phyloP scores from a whole-genome alignment of 1,284 basidiomycete species.

The Cutaneotrichosporon cyanovorans region DNA sequence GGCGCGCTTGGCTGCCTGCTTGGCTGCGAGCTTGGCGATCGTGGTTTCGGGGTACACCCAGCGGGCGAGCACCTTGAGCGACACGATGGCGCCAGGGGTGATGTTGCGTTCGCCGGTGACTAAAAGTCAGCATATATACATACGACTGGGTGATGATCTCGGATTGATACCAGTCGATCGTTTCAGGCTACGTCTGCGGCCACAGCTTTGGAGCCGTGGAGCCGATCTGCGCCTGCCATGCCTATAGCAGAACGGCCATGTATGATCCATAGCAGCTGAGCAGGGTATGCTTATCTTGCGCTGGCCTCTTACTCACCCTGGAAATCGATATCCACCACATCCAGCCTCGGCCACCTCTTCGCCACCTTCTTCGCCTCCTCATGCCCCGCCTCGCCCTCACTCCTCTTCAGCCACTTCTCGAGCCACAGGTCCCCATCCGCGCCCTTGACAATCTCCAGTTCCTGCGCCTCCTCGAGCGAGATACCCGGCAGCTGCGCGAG shows the following conservation, averaged over 20 bases:
- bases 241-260: too few relatives aligned
- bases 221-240: too few relatives aligned
- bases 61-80: conserved; percentile 65
- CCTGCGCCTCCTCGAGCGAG: conserved; percentile 49
- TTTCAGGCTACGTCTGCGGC: too few relatives aligned
- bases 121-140: conserved; percentile 43
- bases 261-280: too few relatives aligned
- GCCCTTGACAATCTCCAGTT: conserved; percentile 47
- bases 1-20: conserved; percentile 8
- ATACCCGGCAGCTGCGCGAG: conserved; percentile 73
- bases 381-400: conserved; percentile 53
- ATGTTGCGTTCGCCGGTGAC: conserved; percentile 86
- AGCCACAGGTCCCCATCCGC: conserved; percentile 53
- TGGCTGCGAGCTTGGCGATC: conserved; percentile 1
- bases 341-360: conserved; percentile 64
- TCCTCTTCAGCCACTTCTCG: conserved; percentile 37
- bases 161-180: too few relatives aligned
- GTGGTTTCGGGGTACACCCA: conserved; percentile 28
- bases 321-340: conserved; percentile 78
- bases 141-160: too few relatives aligned
- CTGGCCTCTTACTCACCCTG: conserved; percentile 76
- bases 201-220: too few relatives aligned
- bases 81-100: conserved; percentile 82
- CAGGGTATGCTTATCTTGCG: too few relatives aligned
- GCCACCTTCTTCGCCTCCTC: conserved; percentile 62